Conservation (phyloP, 768 basidiomycete genomes). For the Lactarius pseudohatsudake region DNA sequence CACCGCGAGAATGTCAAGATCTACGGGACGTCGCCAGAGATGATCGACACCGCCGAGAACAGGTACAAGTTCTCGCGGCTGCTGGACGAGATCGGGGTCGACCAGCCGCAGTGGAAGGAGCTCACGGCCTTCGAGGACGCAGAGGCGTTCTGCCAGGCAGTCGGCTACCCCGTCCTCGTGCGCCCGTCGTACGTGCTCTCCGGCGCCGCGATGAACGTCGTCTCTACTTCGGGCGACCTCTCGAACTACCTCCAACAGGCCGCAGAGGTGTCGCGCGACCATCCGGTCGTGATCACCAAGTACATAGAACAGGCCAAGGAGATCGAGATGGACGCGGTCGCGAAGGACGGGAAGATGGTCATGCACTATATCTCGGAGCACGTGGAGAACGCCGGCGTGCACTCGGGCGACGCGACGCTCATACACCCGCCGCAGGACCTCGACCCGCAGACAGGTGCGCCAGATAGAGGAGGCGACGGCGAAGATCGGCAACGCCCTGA, state of each 20-base stretch:
- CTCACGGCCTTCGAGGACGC: slow-evolving; percentile 90
- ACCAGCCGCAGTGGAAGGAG: slow-evolving; percentile 98
- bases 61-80: slow-evolving; percentile 99
- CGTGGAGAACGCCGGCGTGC: slow-evolving; percentile 98
- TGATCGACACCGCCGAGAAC: slow-evolving; percentile 99
- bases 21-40: slow-evolving; percentile 97
- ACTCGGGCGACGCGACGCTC: slow-evolving; percentile 97
- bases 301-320: slow-evolving; percentile 99
- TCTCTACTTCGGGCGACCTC: slow-evolving; percentile 89
- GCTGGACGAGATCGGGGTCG: slow-evolving; percentile 96
- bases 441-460: slow-evolving; percentile 92
- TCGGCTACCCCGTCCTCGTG: slow-evolving; percentile 94
- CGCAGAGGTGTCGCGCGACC: slow-evolving; percentile 91
- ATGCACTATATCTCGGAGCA: slow-evolving; percentile 99
- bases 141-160: slow-evolving; percentile 83
- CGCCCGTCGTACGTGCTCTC: slow-evolving; percentile 99
- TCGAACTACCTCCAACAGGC: slow-evolving; percentile 92
- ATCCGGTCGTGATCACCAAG: slow-evolving; percentile 98
- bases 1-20: slow-evolving; percentile 98
- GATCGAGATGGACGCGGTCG: slow-evolving; percentile 99
- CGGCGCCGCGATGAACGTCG: slow-evolving; percentile 99
- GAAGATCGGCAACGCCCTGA: slow-evolving; percentile 96
- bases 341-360: slow-evolving; percentile 94
- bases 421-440: slow-evolving; percentile 98
- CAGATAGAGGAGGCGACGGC: slow-evolving; percentile 96